These are phyloP conservation scores for Neurospora intermedia DNA, from an alignment of 495 filamentous ascomycete genomes.

Conservation along the genomic window DNA sequence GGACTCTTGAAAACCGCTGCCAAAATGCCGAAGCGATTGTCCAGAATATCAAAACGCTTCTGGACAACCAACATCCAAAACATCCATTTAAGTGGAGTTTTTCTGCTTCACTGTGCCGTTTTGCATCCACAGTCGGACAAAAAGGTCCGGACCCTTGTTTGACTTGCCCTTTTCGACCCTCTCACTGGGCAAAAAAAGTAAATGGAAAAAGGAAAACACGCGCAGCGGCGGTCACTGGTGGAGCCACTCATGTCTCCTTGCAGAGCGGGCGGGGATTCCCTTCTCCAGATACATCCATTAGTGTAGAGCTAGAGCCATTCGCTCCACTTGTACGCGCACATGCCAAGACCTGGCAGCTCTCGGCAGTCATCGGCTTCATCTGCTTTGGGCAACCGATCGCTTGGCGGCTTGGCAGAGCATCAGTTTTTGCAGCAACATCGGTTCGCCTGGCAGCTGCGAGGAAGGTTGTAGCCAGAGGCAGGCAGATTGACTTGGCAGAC, in stretches of 20 bases:
- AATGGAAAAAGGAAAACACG: neutral
- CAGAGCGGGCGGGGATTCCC: neutral
- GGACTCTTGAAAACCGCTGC: neutral
- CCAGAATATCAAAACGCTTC: too few species aligned
- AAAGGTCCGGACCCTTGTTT: neutral
- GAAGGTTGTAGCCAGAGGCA: neutral
- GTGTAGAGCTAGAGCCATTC: neutral
- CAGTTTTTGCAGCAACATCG: neutral
- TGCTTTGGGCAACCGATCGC: neutral
- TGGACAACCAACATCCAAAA: neutral
- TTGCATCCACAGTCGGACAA: neutral
- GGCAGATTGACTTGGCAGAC: neutral
- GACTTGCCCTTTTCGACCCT: neutral
- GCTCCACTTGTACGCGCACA: neutral
- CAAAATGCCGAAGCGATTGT: too few species aligned
- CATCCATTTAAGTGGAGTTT: neutral
- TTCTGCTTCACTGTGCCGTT: neutral
- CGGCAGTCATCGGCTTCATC: neutral
- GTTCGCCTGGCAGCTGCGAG: neutral
- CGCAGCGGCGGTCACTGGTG: neutral
- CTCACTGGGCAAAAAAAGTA: neutral
- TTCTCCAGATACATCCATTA: neutral
- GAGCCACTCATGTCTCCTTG: neutral
- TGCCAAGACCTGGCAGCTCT: too few species aligned
- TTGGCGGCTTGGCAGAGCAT: neutral